A percentile compares a stretch with the other conserved stretches of the same genome.
These are phyloP conservation scores for Eucalyptus erythrocorys DNA, from an alignment of 345 rosid species.

Conservation along the genomic window DNA sequence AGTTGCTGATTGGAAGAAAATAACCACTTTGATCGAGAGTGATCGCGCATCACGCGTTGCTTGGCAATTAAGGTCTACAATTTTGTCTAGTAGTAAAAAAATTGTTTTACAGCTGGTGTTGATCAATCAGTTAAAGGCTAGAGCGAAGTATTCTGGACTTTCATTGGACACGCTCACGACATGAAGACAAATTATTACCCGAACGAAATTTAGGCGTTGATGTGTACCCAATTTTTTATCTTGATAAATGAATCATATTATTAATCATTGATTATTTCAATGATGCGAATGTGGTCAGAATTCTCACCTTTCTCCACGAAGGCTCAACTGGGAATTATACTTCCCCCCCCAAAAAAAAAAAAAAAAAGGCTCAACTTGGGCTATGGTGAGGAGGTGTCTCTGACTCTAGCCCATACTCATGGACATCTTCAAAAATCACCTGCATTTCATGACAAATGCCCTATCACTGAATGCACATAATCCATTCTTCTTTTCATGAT, in stretches of 20 bases:
- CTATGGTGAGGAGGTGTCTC: neutral
- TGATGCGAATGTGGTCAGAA: neutral
- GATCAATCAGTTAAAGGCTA: neutral
- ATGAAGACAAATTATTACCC: neutral
- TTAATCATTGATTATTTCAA: too few species aligned
- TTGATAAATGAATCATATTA: neutral
- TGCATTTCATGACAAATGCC: neutral
- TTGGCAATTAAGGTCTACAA: neutral
- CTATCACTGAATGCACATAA: neutral
- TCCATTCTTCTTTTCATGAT: neutral
- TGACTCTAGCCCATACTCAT: neutral
- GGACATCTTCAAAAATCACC: neutral
- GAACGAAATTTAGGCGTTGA: neutral
- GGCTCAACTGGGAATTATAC: neutral
- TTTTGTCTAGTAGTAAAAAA: neutral
- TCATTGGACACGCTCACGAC: neutral
- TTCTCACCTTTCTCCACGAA: neutral
- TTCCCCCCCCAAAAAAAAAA: fast-evolving
- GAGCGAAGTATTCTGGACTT: neutral
- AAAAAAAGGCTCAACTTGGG: neutral
- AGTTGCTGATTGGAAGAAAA: neutral
- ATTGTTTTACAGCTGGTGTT: neutral
- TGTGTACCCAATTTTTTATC: neutral
- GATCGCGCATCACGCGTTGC: neutral
- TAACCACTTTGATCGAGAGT: neutral